Percentiles rank a stretch among this genome's conserved stretches.
phyloP scores from a whole-genome alignment of 2,329 filamentous ascomycete species.

The Botrytis pseudocinerea region DNA sequence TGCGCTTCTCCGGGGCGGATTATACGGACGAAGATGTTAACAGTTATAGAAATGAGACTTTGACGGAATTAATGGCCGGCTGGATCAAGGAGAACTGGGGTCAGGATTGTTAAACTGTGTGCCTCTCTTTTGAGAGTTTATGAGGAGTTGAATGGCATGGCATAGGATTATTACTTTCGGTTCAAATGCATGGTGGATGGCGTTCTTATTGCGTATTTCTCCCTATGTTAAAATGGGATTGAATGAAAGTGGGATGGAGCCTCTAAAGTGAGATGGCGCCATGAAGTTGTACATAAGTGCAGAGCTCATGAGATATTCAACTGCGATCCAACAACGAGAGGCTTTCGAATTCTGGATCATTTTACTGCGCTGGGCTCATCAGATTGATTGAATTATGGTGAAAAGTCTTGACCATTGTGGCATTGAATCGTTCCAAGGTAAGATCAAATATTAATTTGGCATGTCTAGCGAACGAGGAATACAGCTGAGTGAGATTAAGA shows the following conservation, averaged over 20 bases:
- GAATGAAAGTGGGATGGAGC: background rate
- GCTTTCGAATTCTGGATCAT: no score
- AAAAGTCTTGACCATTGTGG: background rate
- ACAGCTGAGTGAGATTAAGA: background rate
- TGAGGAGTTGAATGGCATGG: background rate
- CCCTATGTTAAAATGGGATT: background rate
- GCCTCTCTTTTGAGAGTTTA: background rate
- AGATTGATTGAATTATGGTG: background rate
- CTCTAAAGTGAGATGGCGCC: background rate
- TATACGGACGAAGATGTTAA: slow-evolving; percentile 52
- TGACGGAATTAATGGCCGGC: slow-evolving; percentile 55
- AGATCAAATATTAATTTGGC: background rate
- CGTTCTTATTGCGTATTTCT: background rate
- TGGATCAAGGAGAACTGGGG: slow-evolving; percentile 63
- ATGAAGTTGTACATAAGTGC: background rate
- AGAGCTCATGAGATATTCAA: background rate
- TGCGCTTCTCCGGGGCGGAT: slow-evolving; percentile 60
- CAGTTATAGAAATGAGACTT: slow-evolving; percentile 53
- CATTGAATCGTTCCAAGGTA: background rate
- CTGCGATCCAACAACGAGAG: background rate
- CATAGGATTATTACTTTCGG: background rate
- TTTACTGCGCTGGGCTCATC: background rate
- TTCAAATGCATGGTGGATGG: background rate
- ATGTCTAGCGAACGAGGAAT: background rate
- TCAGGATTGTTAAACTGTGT: slow-evolving; percentile 33